Base-by-base conservation (phyloP, 139 green algal genomes). In the Nannochloris sp. region DNA sequence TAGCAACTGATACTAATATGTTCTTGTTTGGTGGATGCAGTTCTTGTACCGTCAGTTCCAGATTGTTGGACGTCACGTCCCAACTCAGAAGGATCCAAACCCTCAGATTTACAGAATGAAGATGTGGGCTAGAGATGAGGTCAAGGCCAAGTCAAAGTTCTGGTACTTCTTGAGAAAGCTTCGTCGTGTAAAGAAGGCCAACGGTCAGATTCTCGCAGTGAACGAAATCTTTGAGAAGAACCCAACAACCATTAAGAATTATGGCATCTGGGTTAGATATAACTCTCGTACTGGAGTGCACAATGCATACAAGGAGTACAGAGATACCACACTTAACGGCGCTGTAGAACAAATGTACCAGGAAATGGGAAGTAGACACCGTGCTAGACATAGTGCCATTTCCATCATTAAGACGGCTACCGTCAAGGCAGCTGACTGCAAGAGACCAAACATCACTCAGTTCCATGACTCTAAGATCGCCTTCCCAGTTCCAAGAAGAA, bases 241-340 rank as follows among this genome's bases (percentile, higher is more conserved):
- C 73, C 85, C 90, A 50, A 98, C 93, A 31, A 95, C 82, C 3
- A 80, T 96, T 36, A 98, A 97, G 86, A 99, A 99, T 87, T 99
- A 87, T 79, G 94, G 92, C 71, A 85, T 99, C 61, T 99, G 94
- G 94, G 82, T 99, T 50, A 91, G 94, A 45, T 97, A 96, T 82
- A 82, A 95, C 77, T 95, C 86, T 3, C 87, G 94, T 48, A 98
- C 91, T 25, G 93, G 93, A 40, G 86, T 87, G 57, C 86, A 95
- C 85, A 97, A 96, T 87, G 88, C 89, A 80, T 96, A 95, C 89
- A 97, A 97, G 81, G 93, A 99, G 89, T 99, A 97, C 87, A 83
- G 94, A 45, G 91, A 99, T 76, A 78, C 81, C n/a, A 99, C 92
- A 43, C 84, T 99, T 31, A 99, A 99, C 72, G 90, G 89, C 44